Base-by-base conservation (phyloP, 2,329 filamentous ascomycete genomes). In the Peltaster fructicola region DNA sequence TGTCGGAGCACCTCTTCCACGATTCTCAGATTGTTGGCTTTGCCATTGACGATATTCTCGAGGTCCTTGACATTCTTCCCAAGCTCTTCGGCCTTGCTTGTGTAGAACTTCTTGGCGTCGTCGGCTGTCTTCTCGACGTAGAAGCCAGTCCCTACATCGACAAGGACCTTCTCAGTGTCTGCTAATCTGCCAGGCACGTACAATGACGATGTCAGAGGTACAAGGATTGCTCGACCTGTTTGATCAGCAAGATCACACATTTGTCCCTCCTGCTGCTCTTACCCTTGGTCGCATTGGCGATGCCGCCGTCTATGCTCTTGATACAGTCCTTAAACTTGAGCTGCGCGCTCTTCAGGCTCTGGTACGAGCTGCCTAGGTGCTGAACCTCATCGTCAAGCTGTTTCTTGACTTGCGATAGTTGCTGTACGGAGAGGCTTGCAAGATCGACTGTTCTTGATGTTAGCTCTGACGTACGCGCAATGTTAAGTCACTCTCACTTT, bases 341-440 rank as follows among this genome's bases (percentile, higher is more conserved):
- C 51, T 95, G 88, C 3, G 88, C 88, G 25, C 74, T 73, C 36
- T 84, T 79, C 2, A 98, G 70, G 50, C 91, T 88, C 24, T 76
- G 65, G 57, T 91, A 92, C 7, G 88, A 95, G 29, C 62, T 68
- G 2, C 81, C 90, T 38, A 98, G 69, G 58, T 95, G 85, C 50
- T 92, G 81, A 37, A 98, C 74, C 56, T 98, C 88, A 44, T 88
- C 75, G 51, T 92, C 85, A 38, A 98, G 74, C 52, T 93, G 85
- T 52, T 88, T 82, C 63, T 98, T 93, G 39, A 98, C 74, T 41
- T 81, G 72, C 39, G 71, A 74, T 38, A 98, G 76, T 56, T 93
- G 85, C 38, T 80, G 78, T 14, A 74, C 63, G 41, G 75, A 77
- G 43, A 98, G 74, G 32, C 67, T 71, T 41, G 74, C 70, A 43